Evolutionary conservation across 371 early-diverging fungal genomes (phyloP).

Genomic region (Rhizopus microsporus): DNA sequence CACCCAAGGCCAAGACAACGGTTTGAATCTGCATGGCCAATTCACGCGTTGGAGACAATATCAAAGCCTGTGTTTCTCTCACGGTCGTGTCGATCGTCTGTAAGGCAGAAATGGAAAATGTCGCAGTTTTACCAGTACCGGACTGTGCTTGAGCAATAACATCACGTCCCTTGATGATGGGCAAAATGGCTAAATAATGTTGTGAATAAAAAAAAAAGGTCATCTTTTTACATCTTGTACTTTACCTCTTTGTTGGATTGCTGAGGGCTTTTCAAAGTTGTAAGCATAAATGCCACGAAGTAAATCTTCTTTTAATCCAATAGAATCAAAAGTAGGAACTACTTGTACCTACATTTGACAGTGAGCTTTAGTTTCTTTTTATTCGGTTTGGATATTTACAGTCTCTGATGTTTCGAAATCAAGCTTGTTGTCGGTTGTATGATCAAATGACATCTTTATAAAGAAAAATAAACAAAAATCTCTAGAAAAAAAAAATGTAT

Average conservation of each 20-base stretch:
- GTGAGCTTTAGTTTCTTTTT: background rate
- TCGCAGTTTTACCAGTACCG: conserved; percentile 99
- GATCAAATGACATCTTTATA: conserved; percentile 45
- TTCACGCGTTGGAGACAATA: conserved; percentile 99
- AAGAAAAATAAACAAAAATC: background rate
- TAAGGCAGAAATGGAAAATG: conserved; percentile 97
- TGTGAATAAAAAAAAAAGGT: background rate
- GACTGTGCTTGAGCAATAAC: conserved; percentile 99
- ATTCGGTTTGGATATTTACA: conserved; percentile 35
- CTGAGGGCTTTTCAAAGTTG: conserved; percentile 92
- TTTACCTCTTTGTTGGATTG: conserved; percentile 92
- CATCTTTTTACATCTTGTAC: background rate
- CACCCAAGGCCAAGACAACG: conserved; percentile 90
- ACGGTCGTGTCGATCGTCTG: conserved; percentile 88
- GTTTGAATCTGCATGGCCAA: conserved; percentile 97
- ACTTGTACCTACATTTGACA: conserved; percentile 53
- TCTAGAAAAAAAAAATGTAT: background rate
- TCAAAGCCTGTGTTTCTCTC: conserved; percentile 94
- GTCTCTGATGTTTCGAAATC: conserved; percentile 69
- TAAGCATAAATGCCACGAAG: conserved; percentile 98
- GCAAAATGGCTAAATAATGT: conserved; percentile 76
- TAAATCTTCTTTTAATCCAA: conserved; percentile 92
- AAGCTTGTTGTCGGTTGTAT: conserved; percentile 60
- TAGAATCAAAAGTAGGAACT: conserved; percentile 90
- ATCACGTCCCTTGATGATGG: conserved; percentile 92